Conservation (phyloP, 202 grass and related monocot genomes). For the Carex sylvatica region DNA sequence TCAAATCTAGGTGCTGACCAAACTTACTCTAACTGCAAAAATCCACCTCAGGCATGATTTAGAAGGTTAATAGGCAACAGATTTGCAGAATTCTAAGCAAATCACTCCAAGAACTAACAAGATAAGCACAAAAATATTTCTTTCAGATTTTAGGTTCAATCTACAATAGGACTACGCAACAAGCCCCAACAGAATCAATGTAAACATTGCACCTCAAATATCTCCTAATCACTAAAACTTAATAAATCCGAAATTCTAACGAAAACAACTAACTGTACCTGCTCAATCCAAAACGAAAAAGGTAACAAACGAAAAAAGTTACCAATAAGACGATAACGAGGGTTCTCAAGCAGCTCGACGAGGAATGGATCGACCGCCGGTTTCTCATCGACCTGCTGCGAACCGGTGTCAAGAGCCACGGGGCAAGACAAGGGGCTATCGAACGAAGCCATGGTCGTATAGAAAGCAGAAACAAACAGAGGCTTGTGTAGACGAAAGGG, state of each 20-base stretch:
- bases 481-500: background rate
- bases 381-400: background rate
- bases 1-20: background rate
- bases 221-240: background rate
- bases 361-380: slow-evolving; percentile 16
- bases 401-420: background rate
- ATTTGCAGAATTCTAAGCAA: background rate
- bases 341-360: slow-evolving; percentile 24
- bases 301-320: background rate
- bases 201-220: background rate
- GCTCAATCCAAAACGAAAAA: background rate
- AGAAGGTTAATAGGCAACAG: background rate
- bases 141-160: background rate
- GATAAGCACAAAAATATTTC: background rate
- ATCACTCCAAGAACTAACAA: slow-evolving; percentile 8
- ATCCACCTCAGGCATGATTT: background rate
- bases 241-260: background rate
- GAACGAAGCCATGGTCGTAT: background rate
- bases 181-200: background rate
- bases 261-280: too few relatives aligned
- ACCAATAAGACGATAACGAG: slow-evolving; percentile 34
- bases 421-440: background rate
- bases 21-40: background rate
- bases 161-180: background rate
- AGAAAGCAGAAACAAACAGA: background rate